Evolutionary conservation across 192 early-diverging fungal species (phyloP), one percentile per base, ranked within the genome.

Genomic region (Gorgonomyces haynaldii): DNA sequence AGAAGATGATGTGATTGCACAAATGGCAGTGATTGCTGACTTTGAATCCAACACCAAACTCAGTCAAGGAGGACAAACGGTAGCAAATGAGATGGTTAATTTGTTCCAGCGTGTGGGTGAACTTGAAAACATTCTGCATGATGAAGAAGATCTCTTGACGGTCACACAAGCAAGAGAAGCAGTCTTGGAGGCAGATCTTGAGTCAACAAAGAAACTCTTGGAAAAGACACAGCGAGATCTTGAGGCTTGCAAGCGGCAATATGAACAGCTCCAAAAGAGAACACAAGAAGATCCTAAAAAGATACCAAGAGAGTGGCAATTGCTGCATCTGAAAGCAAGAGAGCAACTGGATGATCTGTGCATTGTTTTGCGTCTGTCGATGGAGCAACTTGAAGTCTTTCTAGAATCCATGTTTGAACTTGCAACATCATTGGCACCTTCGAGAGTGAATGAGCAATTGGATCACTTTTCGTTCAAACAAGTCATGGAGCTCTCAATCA

Each of bases 1-100:
- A 19, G 56, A 71, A 31, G 69, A 71, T 40, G 69, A 71, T 49
- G 61, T 71, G 30, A 50, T 62, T 6, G 58, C 58, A 40, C 64
- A 66, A 37, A 42, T 61, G 35, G 56, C 45, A 24, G 25, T 50
- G 35, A n/a, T 27, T 66, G 45, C 13, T 21, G 20, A 57, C 34
- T 16, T 24, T 46, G 21, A 46, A 45, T 12, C 23, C 43, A 23
- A 24, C 43, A 27, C 20, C 51, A 9, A 37, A 29, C 7, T 25
- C 30, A 2, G 30, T 15, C 21, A 36, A 41, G 7, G 52, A 50
- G 4, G 62, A 24, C 7, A 60, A 50, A 50, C 53, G 15, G 31
- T 62, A 19, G 60, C 53, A 5, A 39, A 21, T n/a, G 60, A 62
- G 23, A 31, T 62, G 1, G 54, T 62, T 2, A 37, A 32, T 2